Evolutionary conservation across 2,329 filamentous ascomycete genomes (phyloP), one percentile per base, ranked within the genome.

Genomic region (Thielaviopsis musarum): DNA sequence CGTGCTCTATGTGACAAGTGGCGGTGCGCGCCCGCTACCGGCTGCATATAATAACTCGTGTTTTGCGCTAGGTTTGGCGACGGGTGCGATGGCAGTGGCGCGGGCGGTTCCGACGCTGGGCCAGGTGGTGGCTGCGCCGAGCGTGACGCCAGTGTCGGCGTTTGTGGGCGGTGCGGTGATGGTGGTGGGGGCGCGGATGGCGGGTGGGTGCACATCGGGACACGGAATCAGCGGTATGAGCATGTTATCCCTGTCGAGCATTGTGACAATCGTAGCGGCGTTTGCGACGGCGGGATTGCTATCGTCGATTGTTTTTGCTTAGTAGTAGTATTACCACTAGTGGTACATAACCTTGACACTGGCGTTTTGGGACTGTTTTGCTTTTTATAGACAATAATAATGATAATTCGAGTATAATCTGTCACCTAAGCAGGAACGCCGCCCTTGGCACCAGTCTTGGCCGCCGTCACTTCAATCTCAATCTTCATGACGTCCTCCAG

Each of bases 141-240:
- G 56, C 1, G 66, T 74, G 0, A 65, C 71, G 3, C 70, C 73
- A 0, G 24, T 65, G 1, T 66, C 71, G 62, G 77, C 80, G 0
- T 65, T 75, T 0, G 53, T 73, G 0, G 83, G 83, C 1, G 84
- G 83, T 0, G 70, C 77, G 3, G 61, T 77, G 15, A 78, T 85
- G 70, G 74, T 77, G 0, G 66, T 86, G 9, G 84, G 84, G 0
- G 74, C 81, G 1, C 75, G 82, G 55, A 66, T 85, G 59, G 83
- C 79, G 0, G 82, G 82, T 1, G 84, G 84, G 0, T 87, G 84
- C 63, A 84, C 83, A 0, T 83, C 80, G 5, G 83, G 84, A 0
- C 84, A 87, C 66, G 84, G 84, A 0, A 81, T 87, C 63, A 84
- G 79, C 61, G 84, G 84, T 0, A 75, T 86, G 66, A 78, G 79